Evolutionary conservation across 805 yeast species (phyloP).

Genomic region (Saccharomycopsis sp.): DNA sequence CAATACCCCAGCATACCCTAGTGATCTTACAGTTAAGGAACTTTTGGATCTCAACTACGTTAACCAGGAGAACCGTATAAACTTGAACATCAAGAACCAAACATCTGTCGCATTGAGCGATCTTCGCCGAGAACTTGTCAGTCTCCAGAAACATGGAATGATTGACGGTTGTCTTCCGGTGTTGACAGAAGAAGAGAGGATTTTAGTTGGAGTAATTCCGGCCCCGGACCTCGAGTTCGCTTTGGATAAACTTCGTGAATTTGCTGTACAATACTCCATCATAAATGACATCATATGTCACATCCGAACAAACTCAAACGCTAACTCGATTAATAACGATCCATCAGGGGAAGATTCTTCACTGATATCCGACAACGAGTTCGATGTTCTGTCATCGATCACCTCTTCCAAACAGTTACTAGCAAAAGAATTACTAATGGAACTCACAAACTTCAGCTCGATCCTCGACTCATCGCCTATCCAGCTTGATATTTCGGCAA

Average conservation of each 20-base stretch:
- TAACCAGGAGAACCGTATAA: conserved; percentile 19
- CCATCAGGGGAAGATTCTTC: background rate
- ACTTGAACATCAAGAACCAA: conserved; percentile 5
- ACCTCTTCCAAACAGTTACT: conserved; percentile 7
- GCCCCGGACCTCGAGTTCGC: conserved; percentile 47
- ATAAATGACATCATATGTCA: conserved; percentile 11
- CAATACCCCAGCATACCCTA: conserved; percentile 29
- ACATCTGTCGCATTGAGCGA: conserved; percentile 23
- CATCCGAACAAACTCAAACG: background rate
- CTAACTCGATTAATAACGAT: background rate
- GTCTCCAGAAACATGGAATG: conserved; percentile 36
- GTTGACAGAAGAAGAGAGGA: conserved; percentile 26
- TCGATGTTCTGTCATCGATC: conserved; percentile 4
- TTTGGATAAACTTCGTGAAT: conserved; percentile 38
- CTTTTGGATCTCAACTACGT: conserved; percentile 20
- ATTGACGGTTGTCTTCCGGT: conserved; percentile 50
- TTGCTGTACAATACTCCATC: conserved; percentile 15
- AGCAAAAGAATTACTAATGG: conserved; percentile 21
- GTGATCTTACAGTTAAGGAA: conserved; percentile 29
- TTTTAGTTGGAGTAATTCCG: conserved; percentile 41
- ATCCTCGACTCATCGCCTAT: conserved; percentile 42
- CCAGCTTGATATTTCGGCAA: conserved; percentile 40
- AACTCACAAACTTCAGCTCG: conserved; percentile 35
- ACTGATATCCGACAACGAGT: background rate
- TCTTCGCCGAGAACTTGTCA: conserved; percentile 31